A percentile compares a stretch with the other conserved stretches of the same genome.
phyloP scores from a whole-genome alignment of 495 filamentous ascomycete species.

The Xylaria castorea region DNA sequence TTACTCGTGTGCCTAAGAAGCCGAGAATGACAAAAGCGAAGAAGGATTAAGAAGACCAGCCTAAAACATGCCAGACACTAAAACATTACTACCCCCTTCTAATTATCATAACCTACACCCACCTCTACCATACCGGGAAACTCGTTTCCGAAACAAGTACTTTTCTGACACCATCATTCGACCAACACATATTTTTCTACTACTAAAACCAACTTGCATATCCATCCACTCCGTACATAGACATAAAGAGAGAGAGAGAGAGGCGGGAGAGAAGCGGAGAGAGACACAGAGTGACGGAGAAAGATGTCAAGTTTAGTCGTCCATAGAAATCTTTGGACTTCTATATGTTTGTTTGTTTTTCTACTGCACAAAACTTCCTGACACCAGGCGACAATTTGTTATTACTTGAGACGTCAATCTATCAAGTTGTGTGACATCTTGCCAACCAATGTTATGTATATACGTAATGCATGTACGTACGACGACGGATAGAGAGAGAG shows the following conservation, averaged over 20 bases:
- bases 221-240: slow-evolving; percentile 2
- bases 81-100: background rate
- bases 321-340: background rate
- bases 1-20: slow-evolving; percentile 75
- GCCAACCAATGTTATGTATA: background rate
- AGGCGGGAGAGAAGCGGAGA: background rate
- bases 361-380: background rate
- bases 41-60: slow-evolving; percentile 34
- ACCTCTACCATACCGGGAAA: background rate
- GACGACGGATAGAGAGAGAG: background rate
- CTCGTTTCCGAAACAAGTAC: background rate
- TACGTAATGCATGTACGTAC: slow-evolving; percentile 11
- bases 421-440: background rate
- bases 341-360: background rate
- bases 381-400: background rate
- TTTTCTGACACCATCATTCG: background rate
- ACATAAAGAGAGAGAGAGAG: background rate
- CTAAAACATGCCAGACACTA: background rate
- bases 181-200: background rate
- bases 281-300: background rate
- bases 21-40: slow-evolving; percentile 54
- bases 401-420: background rate
- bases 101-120: background rate
- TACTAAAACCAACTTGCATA: slow-evolving; percentile 11
- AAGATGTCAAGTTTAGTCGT: background rate